phyloP scores from a whole-genome alignment of 805 yeast genomes.

The Diddensiella caesifluorescens region DNA sequence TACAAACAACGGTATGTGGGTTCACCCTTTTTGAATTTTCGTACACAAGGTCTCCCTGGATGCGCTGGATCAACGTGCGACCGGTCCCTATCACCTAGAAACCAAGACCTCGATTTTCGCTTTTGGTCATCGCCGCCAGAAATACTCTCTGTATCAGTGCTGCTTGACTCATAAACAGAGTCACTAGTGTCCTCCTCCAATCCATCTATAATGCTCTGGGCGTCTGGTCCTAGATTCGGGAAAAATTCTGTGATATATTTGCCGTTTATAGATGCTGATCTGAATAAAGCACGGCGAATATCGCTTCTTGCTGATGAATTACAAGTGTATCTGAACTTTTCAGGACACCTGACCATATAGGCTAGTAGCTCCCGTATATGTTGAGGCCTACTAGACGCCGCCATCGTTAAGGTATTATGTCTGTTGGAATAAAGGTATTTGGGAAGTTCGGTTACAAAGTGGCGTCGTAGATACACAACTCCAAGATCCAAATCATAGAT shows the following conservation, averaged over 20 bases:
- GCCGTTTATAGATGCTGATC: constrained; percentile 41
- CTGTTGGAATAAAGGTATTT: too few species aligned
- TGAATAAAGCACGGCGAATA: constrained; percentile 39
- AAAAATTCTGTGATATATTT: constrained; percentile 38
- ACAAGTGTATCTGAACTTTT: constrained; percentile 25
- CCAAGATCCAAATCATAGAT: too few species aligned
- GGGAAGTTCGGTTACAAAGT: too few species aligned
- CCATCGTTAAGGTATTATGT: too few species aligned
- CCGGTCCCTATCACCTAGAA: constrained; percentile 19
- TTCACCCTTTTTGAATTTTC: constrained; percentile 69
- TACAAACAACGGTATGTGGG: constrained; percentile 66
- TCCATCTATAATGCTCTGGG: constrained; percentile 21
- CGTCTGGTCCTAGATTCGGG: constrained; percentile 24
- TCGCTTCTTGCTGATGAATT: constrained; percentile 23
- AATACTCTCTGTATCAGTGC: too few species aligned
- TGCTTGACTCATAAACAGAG: too few species aligned
- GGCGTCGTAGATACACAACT: too few species aligned
- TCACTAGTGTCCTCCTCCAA: constrained; percentile 24
- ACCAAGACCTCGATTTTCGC: constrained; percentile 2
- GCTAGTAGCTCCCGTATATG: constrained; percentile 16
- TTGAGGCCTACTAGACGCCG: neutral
- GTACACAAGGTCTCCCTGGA: constrained; percentile 65
- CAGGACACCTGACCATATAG: constrained; percentile 30
- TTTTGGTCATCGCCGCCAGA: constrained; percentile 19
- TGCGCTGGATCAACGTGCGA: constrained; percentile 38